Base-by-base conservation (phyloP, 371 early-diverging fungal genomes). In the Saksenaea vasiformis region DNA sequence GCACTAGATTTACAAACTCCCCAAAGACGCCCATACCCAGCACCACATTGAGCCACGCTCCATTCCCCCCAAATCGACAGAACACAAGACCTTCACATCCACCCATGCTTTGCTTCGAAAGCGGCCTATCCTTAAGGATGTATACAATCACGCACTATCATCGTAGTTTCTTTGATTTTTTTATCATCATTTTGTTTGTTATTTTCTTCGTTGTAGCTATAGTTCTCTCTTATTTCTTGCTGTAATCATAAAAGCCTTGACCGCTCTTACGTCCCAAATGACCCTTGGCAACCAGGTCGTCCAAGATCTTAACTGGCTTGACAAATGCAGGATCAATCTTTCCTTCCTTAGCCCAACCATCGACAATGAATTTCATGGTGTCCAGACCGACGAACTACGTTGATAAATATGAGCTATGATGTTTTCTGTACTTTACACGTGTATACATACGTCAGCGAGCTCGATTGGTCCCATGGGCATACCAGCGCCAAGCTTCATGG, bases 381-480 rank as follows among this genome's bases (percentile, higher is more conserved):
- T 98, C 98, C 62, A 98, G 83, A 31, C 98, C 98, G 44, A 98
- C 93, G 76, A 95, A 96, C 90, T 92, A 59, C 26, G n/a, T 51
- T 5, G 11, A 59, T 39, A n/a, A n/a, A n/a, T 17, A 51, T 13
- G 8, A 56, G 27, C 5, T n/a, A 68, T 51, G 3, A 22, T 27
- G 35, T 47, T 56, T 19, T 9, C 39, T 1, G 19, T 35, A 41
- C n/a, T 14, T n/a, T 8, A 35, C 36, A 47, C 58, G 17, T 39
- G 44, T 15, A 11, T 19, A 79, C 91, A 69, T 82, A 90, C 89
- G 74, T 97, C 98, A 56, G 90, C 85, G 37, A 97, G 86, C 80
- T 96, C 95, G 66, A 97, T 91, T 15, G 98, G 97, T 17, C 98
- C 98, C 97, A 98, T 97, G 3, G 97, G 98, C 86, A 96, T 96